phyloP scores from a whole-genome alignment of 352 stramenopile species.

The Pythium oligandrum region DNA sequence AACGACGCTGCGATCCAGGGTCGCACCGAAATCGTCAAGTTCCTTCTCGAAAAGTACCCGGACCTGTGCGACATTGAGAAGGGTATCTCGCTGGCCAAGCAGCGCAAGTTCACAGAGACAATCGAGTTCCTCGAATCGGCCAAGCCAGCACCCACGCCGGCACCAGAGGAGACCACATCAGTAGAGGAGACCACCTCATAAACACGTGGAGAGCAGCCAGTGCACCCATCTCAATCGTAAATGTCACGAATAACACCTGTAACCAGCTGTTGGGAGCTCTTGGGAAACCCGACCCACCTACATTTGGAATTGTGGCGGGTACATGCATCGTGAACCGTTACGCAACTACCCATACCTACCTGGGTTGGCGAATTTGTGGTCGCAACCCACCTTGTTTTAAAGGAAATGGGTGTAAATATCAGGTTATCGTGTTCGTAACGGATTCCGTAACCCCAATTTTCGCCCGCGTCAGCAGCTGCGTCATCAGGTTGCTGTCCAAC shows the following conservation, averaged over 20 bases:
- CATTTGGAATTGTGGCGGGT: too few relatives aligned
- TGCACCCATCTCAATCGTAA: background rate
- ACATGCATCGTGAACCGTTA: too few relatives aligned
- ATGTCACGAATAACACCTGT: background rate
- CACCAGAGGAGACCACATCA: background rate
- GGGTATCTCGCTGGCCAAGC: conserved; percentile 37
- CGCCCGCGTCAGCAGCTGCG: too few relatives aligned
- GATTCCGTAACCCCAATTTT: too few relatives aligned
- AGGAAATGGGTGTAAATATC: too few relatives aligned
- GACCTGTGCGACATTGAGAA: conserved; percentile 30
- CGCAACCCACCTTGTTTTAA: too few relatives aligned
- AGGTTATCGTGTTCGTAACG: too few relatives aligned
- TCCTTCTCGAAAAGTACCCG: conserved; percentile 29
- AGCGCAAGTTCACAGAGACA: conserved; percentile 30
- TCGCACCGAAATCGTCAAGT: conserved; percentile 34
- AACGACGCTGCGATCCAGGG: conserved; percentile 38
- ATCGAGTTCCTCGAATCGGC: conserved; percentile 16
- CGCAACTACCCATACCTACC: too few relatives aligned
- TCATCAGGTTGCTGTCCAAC: too few relatives aligned
- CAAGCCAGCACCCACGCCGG: conserved; percentile 7
- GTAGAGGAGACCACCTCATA: background rate
- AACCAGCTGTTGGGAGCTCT: too few relatives aligned
- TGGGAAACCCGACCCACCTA: too few relatives aligned
- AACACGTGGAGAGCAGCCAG: background rate
- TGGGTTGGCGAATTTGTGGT: too few relatives aligned